Percentiles rank a stretch among this genome's conserved stretches.
phyloP scores from a whole-genome alignment of 805 yeast genomes.

The Alloascoidea hylecoeti region DNA sequence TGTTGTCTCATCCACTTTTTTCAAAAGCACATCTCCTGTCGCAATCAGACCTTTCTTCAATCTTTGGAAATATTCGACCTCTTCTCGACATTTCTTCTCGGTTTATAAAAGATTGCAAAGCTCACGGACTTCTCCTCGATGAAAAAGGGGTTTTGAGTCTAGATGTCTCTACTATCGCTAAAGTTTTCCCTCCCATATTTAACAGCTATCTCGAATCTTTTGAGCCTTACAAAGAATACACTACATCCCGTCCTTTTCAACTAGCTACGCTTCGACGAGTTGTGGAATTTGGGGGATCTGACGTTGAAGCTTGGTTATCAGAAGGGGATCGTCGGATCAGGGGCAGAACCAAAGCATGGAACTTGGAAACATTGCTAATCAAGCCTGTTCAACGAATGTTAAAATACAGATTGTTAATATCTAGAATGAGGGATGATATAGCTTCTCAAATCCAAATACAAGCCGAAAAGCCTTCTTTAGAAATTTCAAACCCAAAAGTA shows the following conservation, averaged over 20 bases:
- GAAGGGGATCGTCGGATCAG: slow-evolving; percentile 15
- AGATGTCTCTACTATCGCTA: too few species aligned
- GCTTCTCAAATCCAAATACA: too few species aligned
- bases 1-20: too few species aligned
- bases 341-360: slow-evolving; percentile 20
- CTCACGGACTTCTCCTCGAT: too few species aligned
- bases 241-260: slow-evolving; percentile 15
- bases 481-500: too few species aligned
- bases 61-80: too few species aligned
- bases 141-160: too few species aligned
- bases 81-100: too few species aligned
- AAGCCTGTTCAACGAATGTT: slow-evolving; percentile 1
- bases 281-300: slow-evolving; percentile 12
- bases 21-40: too few species aligned
- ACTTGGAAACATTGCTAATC: slow-evolving; percentile 14
- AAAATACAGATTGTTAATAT: neutral
- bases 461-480: too few species aligned
- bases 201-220: slow-evolving; percentile 13
- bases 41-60: too few species aligned
- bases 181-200: slow-evolving; percentile 10
- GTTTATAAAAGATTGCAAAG: too few species aligned
- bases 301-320: slow-evolving; percentile 18
- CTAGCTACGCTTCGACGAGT: slow-evolving; percentile 13
- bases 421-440: neutral
- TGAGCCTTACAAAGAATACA: slow-evolving; percentile 20